Evolutionary conservation across 2,329 filamentous ascomycete species (phyloP), one percentile per base, ranked within the genome.

Genomic region (Harringtonia lauricola): DNA sequence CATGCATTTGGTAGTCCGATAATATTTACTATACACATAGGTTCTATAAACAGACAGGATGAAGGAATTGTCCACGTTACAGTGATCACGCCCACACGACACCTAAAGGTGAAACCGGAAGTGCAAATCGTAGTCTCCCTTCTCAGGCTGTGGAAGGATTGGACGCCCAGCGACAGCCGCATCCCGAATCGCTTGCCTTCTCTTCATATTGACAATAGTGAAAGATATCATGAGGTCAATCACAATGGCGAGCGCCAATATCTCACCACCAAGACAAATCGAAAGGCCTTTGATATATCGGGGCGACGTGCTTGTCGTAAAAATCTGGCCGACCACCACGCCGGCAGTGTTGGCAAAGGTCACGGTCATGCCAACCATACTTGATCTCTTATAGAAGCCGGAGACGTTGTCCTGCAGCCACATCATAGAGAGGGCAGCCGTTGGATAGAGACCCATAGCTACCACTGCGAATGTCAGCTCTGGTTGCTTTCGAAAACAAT

Each of bases 391-490:
- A 52, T 68, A 69, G 36, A 72, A 67, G 3, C 62, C 64, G 4
- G 66, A 64, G 2, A 65, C 57, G 29, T 70, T 71, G 36, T 66
- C 67, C n/a, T 66, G 67, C 6, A 71, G 51, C 68, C 68, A 72
- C 28, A 64, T 66, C 2, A 64, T 47, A 43, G 63, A 68, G 24
- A 65, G 54, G 12, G 60, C 50, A 29, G 57, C 41, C 8, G 51
- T 57, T 2, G 54, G 51, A 22, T 56, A 57, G 26, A 57, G 53
- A 15, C 55, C 56, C 12, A 54, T 35, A 15, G 36, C 36, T 6
- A 38, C 36, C 36, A 38, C 36, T 38, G n/a, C 5, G 12, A 8
- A 8, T 6, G 24, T 26, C 24, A 26, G 24, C 24, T 7, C 24
- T 26, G 24, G 10, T 10, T 15, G 17, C 31, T 6, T 7, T 7